Base-by-base conservation (phyloP, 148 eudicot species). In the Heliamphora exappendiculata region DNA sequence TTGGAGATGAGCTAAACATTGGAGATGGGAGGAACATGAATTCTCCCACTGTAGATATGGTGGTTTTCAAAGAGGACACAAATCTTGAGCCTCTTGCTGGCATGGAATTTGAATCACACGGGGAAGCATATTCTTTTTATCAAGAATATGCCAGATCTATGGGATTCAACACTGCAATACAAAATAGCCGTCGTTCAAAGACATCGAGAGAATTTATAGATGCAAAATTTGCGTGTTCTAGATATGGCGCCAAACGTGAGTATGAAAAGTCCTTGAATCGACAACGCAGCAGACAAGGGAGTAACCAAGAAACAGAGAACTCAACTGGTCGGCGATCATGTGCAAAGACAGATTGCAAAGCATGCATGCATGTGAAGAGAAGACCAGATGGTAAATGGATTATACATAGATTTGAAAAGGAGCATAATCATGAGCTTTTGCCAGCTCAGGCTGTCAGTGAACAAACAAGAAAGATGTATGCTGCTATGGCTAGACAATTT, bases 311-410 rank as follows among this genome's bases (percentile, higher is more conserved):
- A 78, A 78, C 85, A 8, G 97, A 89, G 54, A 92, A 87, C 85
- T 89, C 94, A 64, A 87, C 93, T 50, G 90, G 97, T 36, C 90
- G 98, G 45, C 85, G 97, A 70, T 88, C 97, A 33, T 95, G 98
- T 87, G 85, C 96, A 50, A 95, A 95, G 86, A 95, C 98, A 70
- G 94, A 95, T 79, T 95, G 98, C 85, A 95, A 91, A 84, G 98
- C 98, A 26, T 92, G 98, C 79, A 95, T 95, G 98, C 98, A 95
- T 82, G 98, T 95, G 74, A 95, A 95, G 86, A 91, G 98, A 84
- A 88, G 94, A 77, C 82, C 87, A 26, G 98, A 95, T 83, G 96
- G 98, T 44, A 91, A 91, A 81, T 95, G 98, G 98, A 91, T 89
- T 45, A 95, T 95, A 74, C 98, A 95, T 82, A 91, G 90, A 78